Evolutionary conservation across 2,329 filamentous ascomycete species (phyloP), one percentile per base, ranked within the genome.

Genomic region (Epichloe coenophiala): DNA sequence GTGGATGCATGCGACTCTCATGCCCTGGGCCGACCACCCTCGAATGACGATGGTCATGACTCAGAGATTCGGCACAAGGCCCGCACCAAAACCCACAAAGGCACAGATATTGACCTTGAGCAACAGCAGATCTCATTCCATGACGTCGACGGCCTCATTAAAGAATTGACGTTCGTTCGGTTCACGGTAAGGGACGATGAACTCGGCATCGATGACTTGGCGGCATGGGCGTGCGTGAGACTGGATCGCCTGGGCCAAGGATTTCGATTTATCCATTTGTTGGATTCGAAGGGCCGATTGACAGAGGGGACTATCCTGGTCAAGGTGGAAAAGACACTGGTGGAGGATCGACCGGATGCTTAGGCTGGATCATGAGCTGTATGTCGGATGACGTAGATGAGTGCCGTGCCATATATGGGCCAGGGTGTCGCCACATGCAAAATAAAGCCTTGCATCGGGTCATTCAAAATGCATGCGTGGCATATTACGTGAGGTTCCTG

Each of bases 151-250:
- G 74, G 78, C 8, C 71, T 88, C 1, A 74, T 86, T 8, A 79
- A 85, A 48, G 78, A 84, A 60, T 70, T 90, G 54, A 80, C 81
- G 33, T 90, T 89, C 69, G 73, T 88, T 49, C 75, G 85, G 60
- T 87, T 97, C 72, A 88, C 94, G 59, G 75, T 97, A 57, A 85
- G 89, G 65, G 88, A 97, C 63, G 85, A 95, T 58, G 85, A 91
- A 65, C 78, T 90, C 57, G 81, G 83, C 4, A 76, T 77, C 55
- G 89, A 97, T 60, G 78, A 84, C 53, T 67, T 95, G 51, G 84
- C 88, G 11, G 88, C 85, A 3, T 97, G 93, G 93, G 82, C 86
- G 2, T 95, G 89, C 61, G 83, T 95, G 58, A 77, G 89, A 39
- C 77, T 97, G 21, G 89, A 96, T 67, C 77, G 89, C 7, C 66